phyloP scores from a whole-genome alignment of 2,329 filamentous ascomycete genomes.

The Pyrenophora graminea region DNA sequence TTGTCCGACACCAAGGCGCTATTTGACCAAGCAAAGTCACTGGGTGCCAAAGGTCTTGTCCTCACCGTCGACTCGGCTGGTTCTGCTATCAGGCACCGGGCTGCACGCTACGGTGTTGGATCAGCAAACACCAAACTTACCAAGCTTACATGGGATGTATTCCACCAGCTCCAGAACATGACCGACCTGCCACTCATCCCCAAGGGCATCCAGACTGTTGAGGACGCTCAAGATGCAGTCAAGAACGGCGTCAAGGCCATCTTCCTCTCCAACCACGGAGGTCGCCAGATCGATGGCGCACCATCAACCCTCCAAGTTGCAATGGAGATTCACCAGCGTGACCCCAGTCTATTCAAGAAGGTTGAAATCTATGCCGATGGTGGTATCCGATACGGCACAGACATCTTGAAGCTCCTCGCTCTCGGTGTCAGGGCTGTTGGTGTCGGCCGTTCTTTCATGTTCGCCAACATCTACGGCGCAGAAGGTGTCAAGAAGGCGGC shows the following conservation, averaged over 20 bases:
- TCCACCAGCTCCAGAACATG: slow-evolving; percentile 43
- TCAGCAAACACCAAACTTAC: slow-evolving; percentile 38
- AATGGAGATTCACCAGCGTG: slow-evolving; percentile 70
- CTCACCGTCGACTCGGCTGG: slow-evolving; percentile 50
- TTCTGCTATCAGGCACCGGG: slow-evolving; percentile 45
- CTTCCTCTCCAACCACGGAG: slow-evolving; percentile 51
- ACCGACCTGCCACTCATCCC: slow-evolving; percentile 46
- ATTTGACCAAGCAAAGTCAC: slow-evolving; percentile 37
- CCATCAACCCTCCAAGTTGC: slow-evolving; percentile 75
- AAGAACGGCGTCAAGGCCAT: slow-evolving; percentile 46
- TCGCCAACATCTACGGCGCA: slow-evolving; percentile 61
- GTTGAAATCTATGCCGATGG: slow-evolving; percentile 49
- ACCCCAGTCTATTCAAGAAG: slow-evolving; percentile 46
- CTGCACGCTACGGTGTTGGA: slow-evolving; percentile 38
- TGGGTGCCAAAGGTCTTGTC: slow-evolving; percentile 48
- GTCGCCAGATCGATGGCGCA: slow-evolving; percentile 51
- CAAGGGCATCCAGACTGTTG: slow-evolving; percentile 49
- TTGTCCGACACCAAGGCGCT: slow-evolving; percentile 36
- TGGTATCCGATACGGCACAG: slow-evolving; percentile 47
- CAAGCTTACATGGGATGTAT: slow-evolving; percentile 42
- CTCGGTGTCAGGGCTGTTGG: slow-evolving; percentile 50
- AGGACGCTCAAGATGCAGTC: slow-evolving; percentile 45
- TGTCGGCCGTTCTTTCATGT: slow-evolving; percentile 57
- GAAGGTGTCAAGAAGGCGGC: slow-evolving; percentile 64
- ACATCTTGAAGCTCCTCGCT: slow-evolving; percentile 46